These are phyloP conservation scores for Ophiocordyceps camponoti-leonardi DNA, from an alignment of 2,329 filamentous ascomycete genomes.

Conservation along the genomic window DNA sequence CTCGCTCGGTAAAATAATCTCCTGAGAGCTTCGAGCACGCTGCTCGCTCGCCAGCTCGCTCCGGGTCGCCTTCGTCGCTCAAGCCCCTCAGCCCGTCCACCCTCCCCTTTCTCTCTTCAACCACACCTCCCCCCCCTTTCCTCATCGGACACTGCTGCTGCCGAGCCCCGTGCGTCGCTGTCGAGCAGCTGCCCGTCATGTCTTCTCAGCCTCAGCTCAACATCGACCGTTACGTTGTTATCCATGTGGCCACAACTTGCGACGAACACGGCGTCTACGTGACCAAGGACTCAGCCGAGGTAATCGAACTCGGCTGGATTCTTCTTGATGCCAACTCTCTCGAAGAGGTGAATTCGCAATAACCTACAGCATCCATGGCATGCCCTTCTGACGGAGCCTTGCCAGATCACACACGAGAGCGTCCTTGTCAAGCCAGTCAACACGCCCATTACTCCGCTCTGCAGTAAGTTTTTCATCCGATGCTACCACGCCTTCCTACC, in stretches of 20 bases:
- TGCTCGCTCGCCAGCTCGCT: too few relatives aligned
- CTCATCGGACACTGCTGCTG: slow-evolving; percentile 3
- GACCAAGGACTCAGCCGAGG: slow-evolving; percentile 96
- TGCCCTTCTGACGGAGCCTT: neutral
- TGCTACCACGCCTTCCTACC: neutral
- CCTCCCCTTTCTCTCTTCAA: neutral
- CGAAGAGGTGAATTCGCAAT: slow-evolving; percentile 56
- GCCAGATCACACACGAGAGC: slow-evolving; percentile 80
- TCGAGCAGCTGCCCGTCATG: slow-evolving; percentile 14
- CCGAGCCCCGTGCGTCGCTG: slow-evolving; percentile 4
- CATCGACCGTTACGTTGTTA: slow-evolving; percentile 92
- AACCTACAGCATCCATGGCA: neutral
- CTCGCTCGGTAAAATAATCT: neutral
- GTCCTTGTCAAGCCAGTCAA: slow-evolving; percentile 97
- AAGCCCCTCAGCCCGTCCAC: slow-evolving; percentile 6
- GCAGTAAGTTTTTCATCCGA: slow-evolving; percentile 53
- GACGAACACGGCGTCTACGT: slow-evolving; percentile 99
- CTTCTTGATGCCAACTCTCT: slow-evolving; percentile 79
- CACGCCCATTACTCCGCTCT: slow-evolving; percentile 93
- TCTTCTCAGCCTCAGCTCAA: slow-evolving; percentile 39
- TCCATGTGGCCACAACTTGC: slow-evolving; percentile 96
- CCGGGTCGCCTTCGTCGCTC: neutral
- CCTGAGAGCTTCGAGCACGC: neutral
- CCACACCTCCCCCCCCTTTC: neutral
- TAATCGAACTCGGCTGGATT: slow-evolving; percentile 98